Conservation (phyloP, 257 asterid species). For the Marsdenia floribunda region DNA sequence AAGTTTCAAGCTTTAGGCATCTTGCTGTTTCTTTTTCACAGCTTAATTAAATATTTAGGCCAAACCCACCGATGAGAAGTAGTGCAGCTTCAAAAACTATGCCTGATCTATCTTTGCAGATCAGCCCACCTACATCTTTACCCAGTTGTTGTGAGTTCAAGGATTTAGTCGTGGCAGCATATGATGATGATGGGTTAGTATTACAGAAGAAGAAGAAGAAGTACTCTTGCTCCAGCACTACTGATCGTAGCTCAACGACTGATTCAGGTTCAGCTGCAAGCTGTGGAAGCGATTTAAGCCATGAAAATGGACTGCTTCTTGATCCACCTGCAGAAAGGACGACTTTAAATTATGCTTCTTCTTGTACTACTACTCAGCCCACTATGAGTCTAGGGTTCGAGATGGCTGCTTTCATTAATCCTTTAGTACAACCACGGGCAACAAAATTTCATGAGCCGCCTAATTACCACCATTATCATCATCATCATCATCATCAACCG, state of each 20-base stretch:
- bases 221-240: neutral
- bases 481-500: slow-evolving; percentile 18
- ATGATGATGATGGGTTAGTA: slow-evolving; percentile 4
- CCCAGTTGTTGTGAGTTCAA: slow-evolving; percentile 14
- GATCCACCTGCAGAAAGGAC: slow-evolving; percentile 8
- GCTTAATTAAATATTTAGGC: neutral
- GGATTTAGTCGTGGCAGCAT: neutral
- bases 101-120: slow-evolving; percentile 79
- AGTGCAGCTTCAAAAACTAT: slow-evolving; percentile 10
- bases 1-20: slow-evolving; percentile 8
- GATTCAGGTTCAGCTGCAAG: slow-evolving; percentile 50
- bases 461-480: slow-evolving; percentile 13
- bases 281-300: slow-evolving; percentile 71
- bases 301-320: slow-evolving; percentile 31
- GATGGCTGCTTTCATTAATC: slow-evolving; percentile 9
- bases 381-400: slow-evolving; percentile 47
- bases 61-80: slow-evolving; percentile 25
- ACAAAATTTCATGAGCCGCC: slow-evolving; percentile 21
- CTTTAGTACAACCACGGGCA: slow-evolving; percentile 3
- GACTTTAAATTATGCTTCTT: slow-evolving; percentile 8
- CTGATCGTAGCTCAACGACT: slow-evolving; percentile 29
- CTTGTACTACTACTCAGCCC: slow-evolving; percentile 19
- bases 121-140: slow-evolving; percentile 42
- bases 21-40: neutral
- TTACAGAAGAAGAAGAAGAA: neutral